Base-by-base conservation (phyloP, 2,329 filamentous ascomycete species). In the Aspergillus sp. region DNA sequence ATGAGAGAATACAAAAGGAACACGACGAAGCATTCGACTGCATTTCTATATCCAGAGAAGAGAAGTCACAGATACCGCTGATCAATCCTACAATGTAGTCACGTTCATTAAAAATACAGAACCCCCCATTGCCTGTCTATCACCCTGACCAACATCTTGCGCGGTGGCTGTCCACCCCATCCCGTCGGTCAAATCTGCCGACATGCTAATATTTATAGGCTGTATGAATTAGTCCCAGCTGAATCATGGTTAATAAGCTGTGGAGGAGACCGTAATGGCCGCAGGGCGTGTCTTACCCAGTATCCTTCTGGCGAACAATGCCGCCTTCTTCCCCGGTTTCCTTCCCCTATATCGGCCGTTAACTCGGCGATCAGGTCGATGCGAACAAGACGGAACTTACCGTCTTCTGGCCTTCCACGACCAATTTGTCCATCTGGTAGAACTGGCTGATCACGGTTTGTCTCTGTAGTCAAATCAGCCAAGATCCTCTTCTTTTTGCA, bases 371-470 rank as follows among this genome's bases (percentile, higher is more conserved):
- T 40, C 38, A 32, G 21, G 4, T 19, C 13, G 21, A 6, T 3
- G 11, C 5, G 45, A 40, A 16, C 29, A 32, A 43, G 7, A 32
- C 14, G 16, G 10, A 20, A 76, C 82, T 60, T 81, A 90, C 88
- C 64, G 88, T 85, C 71, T 90, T 87, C 54, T 89, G 88, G 16
- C 89, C 89, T 74, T 99, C 94, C 0, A 99, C 89, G 13, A 99
- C 94, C 73, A 99, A 81, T 67, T 86, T 82, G 69, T 97, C 92
- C 57, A 95, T 74, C 75, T 97, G 89, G 77, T 90, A 97, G 76
- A 97, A 97, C 70, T 96, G 89, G 70, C 91, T 95, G 67, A 99
- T 85, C 47, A 94, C 82, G 10, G 93, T 95, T 88, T 97, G 94
- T 70, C 94, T 87, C 94, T 97, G 77, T 64, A 55, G 25, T n/a